A percentile compares a stretch with the other conserved stretches of the same genome.
phyloP scores from a whole-genome alignment of 768 basidiomycete genomes.

The Cyclocybe aegerita region DNA sequence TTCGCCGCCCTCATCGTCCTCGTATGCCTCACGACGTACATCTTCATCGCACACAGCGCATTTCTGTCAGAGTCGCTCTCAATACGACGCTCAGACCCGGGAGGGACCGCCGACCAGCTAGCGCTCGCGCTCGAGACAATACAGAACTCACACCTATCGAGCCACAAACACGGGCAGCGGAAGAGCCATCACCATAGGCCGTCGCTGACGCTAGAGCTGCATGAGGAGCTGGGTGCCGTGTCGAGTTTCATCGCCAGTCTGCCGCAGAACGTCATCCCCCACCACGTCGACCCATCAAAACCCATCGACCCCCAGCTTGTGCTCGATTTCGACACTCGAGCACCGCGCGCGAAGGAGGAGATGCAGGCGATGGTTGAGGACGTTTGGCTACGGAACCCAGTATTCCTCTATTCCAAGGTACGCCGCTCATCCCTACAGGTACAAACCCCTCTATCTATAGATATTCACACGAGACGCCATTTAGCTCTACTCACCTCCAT shows the following conservation, averaged over 20 bases:
- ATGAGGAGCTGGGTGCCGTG: conserved; percentile 73
- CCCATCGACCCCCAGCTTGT: conserved; percentile 81
- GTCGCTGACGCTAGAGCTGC: conserved; percentile 45
- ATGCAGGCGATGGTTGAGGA: conserved; percentile 57
- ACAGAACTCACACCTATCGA: conserved; percentile 31
- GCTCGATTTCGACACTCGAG: conserved; percentile 80
- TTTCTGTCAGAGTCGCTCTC: conserved; percentile 37
- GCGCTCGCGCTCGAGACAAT: conserved; percentile 33
- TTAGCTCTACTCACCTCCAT: conserved; percentile 62
- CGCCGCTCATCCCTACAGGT: conserved; percentile 4
- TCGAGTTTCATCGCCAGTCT: conserved; percentile 72
- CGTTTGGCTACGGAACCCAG: conserved; percentile 72
- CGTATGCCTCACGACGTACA: conserved; percentile 50
- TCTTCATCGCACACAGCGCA: conserved; percentile 50
- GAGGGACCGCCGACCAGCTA: conserved; percentile 29
- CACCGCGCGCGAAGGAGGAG: conserved; percentile 59
- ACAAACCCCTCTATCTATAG: background rate
- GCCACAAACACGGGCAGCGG: conserved; percentile 19
- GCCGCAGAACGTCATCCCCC: conserved; percentile 74
- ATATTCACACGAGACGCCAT: conserved; percentile 6
- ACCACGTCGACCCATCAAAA: conserved; percentile 54
- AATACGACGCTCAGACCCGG: conserved; percentile 27
- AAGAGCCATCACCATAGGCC: conserved; percentile 23
- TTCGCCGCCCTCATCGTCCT: conserved; percentile 55
- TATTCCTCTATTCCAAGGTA: conserved; percentile 74